Conservation (phyloP, 768 basidiomycete species). For the Suillus subalutaceus region DNA sequence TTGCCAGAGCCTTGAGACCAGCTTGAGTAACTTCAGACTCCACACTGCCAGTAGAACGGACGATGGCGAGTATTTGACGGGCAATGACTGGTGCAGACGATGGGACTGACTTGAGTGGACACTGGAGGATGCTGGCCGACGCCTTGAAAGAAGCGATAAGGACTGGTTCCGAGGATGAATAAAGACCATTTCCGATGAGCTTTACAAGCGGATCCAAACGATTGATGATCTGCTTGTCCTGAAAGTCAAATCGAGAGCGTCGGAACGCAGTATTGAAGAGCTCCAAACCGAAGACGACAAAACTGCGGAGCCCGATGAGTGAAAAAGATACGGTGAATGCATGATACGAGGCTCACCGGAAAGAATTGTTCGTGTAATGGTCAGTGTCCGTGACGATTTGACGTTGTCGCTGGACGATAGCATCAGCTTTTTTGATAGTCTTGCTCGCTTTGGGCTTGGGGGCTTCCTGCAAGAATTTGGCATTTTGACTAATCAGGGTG, state of each 20-base stretch:
- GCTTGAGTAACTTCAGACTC: slow-evolving; percentile 91
- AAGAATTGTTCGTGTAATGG: slow-evolving; percentile 85
- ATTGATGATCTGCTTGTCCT: slow-evolving; percentile 69
- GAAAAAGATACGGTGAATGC: background rate
- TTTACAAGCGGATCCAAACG: slow-evolving; percentile 86
- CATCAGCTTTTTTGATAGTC: slow-evolving; percentile 51
- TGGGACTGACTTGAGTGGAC: slow-evolving; percentile 75
- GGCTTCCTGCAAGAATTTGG: slow-evolving; percentile 76
- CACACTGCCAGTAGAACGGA: slow-evolving; percentile 81
- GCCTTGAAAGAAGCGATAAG: slow-evolving; percentile 77
- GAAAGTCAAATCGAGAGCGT: slow-evolving; percentile 84
- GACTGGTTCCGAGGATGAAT: slow-evolving; percentile 78
- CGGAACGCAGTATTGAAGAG: slow-evolving; percentile 87
- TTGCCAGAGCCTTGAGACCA: slow-evolving; percentile 83
- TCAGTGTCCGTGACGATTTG: slow-evolving; percentile 54
- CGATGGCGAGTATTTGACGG: slow-evolving; percentile 79
- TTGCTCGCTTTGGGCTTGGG: slow-evolving; percentile 35
- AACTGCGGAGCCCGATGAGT: slow-evolving; percentile 46
- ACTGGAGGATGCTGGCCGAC: slow-evolving; percentile 78
- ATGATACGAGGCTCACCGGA: slow-evolving; percentile 55
- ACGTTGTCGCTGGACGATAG: slow-evolving; percentile 80
- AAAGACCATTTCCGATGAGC: slow-evolving; percentile 89
- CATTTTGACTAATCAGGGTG: slow-evolving; percentile 89
- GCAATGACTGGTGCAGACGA: slow-evolving; percentile 83
- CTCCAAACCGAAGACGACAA: slow-evolving; percentile 90